Conservation (phyloP, 2,329 filamentous ascomycete genomes). For the Microcyclospora pomicola region DNA sequence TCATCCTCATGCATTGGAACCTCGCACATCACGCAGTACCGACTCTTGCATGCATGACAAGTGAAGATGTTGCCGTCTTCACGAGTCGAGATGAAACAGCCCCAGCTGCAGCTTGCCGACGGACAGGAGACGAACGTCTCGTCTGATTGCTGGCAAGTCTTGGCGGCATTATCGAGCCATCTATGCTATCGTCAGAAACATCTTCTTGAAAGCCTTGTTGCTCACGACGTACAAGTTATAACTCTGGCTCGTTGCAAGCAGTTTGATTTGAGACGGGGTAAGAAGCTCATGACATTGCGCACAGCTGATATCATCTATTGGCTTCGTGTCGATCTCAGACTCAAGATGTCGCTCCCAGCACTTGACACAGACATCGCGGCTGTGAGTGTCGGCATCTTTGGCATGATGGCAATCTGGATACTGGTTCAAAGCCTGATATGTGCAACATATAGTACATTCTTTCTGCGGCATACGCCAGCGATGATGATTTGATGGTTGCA, state of each 20-base stretch:
- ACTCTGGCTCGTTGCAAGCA: constrained; percentile 2
- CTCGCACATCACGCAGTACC: constrained; percentile 11
- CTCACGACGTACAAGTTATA: constrained; percentile 4
- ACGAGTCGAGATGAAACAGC: constrained; percentile 7
- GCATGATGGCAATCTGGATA: constrained; percentile 6
- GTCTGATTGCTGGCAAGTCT: constrained; percentile 1
- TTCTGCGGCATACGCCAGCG: constrained; percentile 1
- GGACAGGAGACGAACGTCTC: constrained; percentile 4
- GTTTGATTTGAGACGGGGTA: constrained; percentile 4
- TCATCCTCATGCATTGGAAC: constrained; percentile 11
- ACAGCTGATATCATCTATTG: constrained; percentile 6
- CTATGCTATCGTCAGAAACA: background rate
- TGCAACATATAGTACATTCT: constrained; percentile 8
- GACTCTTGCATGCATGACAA: constrained; percentile 8
- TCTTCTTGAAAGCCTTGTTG: background rate
- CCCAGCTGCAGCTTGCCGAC: constrained; percentile 6
- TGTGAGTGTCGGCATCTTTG: background rate
- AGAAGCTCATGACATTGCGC: constrained; percentile 8
- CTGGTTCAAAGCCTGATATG: constrained; percentile 1
- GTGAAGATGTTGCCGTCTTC: constrained; percentile 10
- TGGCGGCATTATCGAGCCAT: constrained; percentile 7
- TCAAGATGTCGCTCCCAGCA: constrained; percentile 8
- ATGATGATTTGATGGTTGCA: too few relatives aligned
- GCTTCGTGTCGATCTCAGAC: constrained; percentile 4
- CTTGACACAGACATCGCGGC: constrained; percentile 5